phyloP scores from a whole-genome alignment of 805 yeast species.

The Clavispora vitiphila region DNA sequence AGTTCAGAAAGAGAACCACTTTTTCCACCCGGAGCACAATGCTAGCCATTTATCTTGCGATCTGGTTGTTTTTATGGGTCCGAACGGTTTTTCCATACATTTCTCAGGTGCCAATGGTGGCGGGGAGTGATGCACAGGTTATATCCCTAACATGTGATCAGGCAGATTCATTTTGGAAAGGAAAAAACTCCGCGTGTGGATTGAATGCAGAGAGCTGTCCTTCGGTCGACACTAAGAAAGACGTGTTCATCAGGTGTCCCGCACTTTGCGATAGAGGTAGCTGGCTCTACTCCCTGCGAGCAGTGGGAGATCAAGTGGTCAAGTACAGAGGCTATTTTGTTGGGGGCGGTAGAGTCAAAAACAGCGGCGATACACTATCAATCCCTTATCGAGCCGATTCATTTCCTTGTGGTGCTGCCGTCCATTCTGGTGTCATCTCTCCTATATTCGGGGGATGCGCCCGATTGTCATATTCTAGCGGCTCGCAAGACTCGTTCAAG shows the following conservation, averaged over 20 bases:
- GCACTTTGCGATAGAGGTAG: constrained; percentile 80
- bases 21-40: constrained; percentile 21
- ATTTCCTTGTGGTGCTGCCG: constrained; percentile 83
- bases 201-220: constrained; percentile 57
- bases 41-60: constrained; percentile 33
- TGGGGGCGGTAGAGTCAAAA: constrained; percentile 59
- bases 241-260: constrained; percentile 69
- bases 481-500: constrained; percentile 41
- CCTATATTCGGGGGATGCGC: constrained; percentile 79
- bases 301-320: constrained; percentile 64
- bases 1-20: constrained; percentile 26
- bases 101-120: constrained; percentile 32
- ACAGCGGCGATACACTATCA: constrained; percentile 29
- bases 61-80: constrained; percentile 43
- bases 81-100: constrained; percentile 43
- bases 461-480: constrained; percentile 51
- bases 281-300: constrained; percentile 67
- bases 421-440: constrained; percentile 77
- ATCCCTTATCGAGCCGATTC: constrained; percentile 83
- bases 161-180: constrained; percentile 57
- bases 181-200: constrained; percentile 76
- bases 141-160: constrained; percentile 46
- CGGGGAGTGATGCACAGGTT: constrained; percentile 18
- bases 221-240: constrained; percentile 34
- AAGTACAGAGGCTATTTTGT: constrained; percentile 70